phyloP scores from a whole-genome alignment of 148 eudicot genomes.

The Fallopia convolvulus region DNA sequence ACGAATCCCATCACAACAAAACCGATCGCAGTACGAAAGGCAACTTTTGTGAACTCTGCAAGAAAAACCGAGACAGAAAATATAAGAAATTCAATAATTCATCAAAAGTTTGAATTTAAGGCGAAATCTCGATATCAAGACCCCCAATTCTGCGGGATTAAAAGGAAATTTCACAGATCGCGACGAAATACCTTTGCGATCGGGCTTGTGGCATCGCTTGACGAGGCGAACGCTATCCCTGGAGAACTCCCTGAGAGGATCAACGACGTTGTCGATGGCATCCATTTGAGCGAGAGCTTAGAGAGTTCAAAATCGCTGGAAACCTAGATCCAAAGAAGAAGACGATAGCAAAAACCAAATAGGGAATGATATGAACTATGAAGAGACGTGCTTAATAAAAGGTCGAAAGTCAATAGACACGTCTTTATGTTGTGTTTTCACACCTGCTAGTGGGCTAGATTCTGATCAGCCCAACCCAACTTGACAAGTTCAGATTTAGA shows the following conservation, averaged over 20 bases:
- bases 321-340: not conserved
- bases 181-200: conserved; percentile 19
- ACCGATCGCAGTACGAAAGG: conserved; percentile 24
- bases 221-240: conserved; percentile 27
- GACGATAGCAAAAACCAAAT: not conserved
- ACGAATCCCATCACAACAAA: conserved; percentile 29
- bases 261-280: conserved; percentile 23
- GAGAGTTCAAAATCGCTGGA: not conserved
- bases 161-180: not conserved
- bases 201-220: conserved; percentile 30
- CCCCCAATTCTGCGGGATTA: not conserved
- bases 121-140: not conserved
- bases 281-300: conserved; percentile 10
- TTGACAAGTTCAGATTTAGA: not conserved
- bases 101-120: not conserved
- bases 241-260: conserved; percentile 28
- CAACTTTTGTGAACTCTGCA: conserved; percentile 25
- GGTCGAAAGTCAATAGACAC: not conserved
- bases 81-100: not conserved
- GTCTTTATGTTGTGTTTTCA: not conserved
- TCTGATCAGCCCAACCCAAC: not conserved
- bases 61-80: not conserved
- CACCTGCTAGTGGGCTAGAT: not conserved
- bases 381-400: not conserved
- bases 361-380: not conserved